Base-by-base conservation (phyloP, 768 basidiomycete species). In the Russula olivacea region DNA sequence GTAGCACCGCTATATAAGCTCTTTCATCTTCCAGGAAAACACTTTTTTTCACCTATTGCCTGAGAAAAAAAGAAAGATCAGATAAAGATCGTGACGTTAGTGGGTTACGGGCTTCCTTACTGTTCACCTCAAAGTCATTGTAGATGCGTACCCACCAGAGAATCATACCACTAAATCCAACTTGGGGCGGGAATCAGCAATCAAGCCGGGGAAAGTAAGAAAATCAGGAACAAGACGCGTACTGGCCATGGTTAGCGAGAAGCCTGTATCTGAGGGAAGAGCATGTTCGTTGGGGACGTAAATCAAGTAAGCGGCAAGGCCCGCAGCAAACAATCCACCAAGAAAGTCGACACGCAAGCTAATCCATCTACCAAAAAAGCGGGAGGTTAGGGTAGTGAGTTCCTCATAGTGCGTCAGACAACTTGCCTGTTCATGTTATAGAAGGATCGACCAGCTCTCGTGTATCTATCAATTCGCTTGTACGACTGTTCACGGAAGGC, bases 101-200 rank as follows among this genome's bases (percentile, higher is more conserved):
- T 23, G 8, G 19, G 14, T 25, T 0, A 17, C 11, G 28, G 38
- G 12, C 21, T 58, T 63, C 23, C 74, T 55, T 63, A 76, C 81
- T 80, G 30, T 72, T 64, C 38, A 79, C 76, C 66, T 82, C 78
- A 28, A 81, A 73, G n/a, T 74, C 72, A 66, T 83, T 82, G 53
- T 76, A 56, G 15, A 71, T 65, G n/a, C 79, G 69, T 10, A 82
- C 72, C 77, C 77, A 78, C 72, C 74, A 80, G 47, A 88, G 69
- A 48, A 88, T 83, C 72, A 80, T 70, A 17, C 74, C 71, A 57
- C 81, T 83, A 70, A 88, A 87, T 4, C 76, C 77, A 23, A 86
- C 81, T 76, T 32, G 10, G 15, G 12, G 40, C 19, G 66, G 19
- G 19, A 30, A 48, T 50, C 7, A 55, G 53, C 23, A 51, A 23